phyloP scores from a whole-genome alignment of 1,284 basidiomycete genomes.

The Puccinia triticina region DNA sequence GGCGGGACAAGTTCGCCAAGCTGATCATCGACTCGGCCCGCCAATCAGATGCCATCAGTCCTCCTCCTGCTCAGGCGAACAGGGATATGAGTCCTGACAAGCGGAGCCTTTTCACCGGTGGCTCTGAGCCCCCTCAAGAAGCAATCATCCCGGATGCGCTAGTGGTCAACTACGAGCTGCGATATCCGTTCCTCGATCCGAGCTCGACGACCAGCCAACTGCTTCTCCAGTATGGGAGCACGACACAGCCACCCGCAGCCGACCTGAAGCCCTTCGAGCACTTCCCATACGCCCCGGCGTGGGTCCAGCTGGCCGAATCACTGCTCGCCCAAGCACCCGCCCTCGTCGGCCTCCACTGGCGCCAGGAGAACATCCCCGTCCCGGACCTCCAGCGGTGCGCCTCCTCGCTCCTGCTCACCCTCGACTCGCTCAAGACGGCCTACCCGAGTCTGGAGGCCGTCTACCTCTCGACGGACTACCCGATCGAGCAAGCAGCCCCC shows the following conservation, averaged over 20 bases:
- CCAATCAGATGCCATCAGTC: background rate
- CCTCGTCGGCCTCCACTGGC: constrained; percentile 58
- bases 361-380: constrained; percentile 57
- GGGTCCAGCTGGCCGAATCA: constrained; percentile 55
- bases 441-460: constrained; percentile 55
- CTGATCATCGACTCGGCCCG: constrained; percentile 54
- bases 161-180: constrained; percentile 59
- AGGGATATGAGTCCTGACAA: background rate
- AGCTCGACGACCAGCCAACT: constrained; percentile 8
- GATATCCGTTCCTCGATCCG: constrained; percentile 56
- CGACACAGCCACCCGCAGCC: background rate
- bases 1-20: constrained; percentile 55
- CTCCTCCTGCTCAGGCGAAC: no score
- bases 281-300: constrained; percentile 56
- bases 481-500: constrained; percentile 33
- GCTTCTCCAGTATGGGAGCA: constrained; percentile 12
- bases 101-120: background rate
- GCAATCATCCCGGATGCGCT: constrained; percentile 54
- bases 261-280: constrained; percentile 54
- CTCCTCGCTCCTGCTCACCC: constrained; percentile 53
- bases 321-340: constrained; percentile 53
- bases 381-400: constrained; percentile 56
- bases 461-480: constrained; percentile 59
- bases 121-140: background rate
- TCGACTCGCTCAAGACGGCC: constrained; percentile 52